A percentile compares a stretch with the other conserved stretches of the same genome.
phyloP scores from a whole-genome alignment of 139 green algal genomes.

The Micractinium sp. region DNA sequence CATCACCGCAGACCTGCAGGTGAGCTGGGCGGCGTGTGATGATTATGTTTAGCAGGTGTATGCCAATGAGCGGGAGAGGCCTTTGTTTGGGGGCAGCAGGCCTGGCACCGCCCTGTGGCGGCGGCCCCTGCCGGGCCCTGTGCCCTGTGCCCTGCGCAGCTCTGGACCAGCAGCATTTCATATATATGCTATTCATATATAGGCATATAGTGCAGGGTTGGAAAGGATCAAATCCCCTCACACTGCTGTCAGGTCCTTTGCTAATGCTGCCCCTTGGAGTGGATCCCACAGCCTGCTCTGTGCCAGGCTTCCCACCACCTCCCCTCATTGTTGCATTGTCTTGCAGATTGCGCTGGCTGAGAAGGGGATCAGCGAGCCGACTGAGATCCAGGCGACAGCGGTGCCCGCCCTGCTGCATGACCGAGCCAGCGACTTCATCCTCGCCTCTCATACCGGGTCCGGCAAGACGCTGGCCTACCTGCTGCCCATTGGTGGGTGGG shows the following conservation, averaged over 20 bases:
- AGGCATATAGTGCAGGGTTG: too few species aligned
- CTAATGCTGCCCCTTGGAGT: too few species aligned
- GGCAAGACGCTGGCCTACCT: constrained; percentile 97
- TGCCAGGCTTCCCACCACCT: too few species aligned
- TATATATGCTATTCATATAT: too few species aligned
- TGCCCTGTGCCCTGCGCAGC: constrained; percentile 36
- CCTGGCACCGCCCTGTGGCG: too few species aligned
- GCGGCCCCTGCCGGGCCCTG: too few species aligned
- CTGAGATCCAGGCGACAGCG: constrained; percentile 85
- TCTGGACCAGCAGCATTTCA: too few species aligned
- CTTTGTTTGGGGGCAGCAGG: too few species aligned
- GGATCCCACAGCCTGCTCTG: too few species aligned
- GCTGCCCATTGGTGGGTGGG: constrained; percentile 79
- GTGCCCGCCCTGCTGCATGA: constrained; percentile 75
- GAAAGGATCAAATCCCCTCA: too few species aligned
- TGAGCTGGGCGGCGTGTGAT: neutral
- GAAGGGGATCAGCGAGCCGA: constrained; percentile 72
- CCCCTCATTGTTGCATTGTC: too few species aligned
- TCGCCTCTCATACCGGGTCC: constrained; percentile 93
- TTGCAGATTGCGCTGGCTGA: constrained; percentile 53
- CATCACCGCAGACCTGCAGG: constrained; percentile 40
- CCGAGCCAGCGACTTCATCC: constrained; percentile 65
- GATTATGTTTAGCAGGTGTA: neutral
- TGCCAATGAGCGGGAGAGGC: neutral
- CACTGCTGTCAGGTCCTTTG: too few species aligned